Percentiles rank a stretch among this genome's conserved stretches.
Conservation (phyloP, 306 rosid species). For the Quercus alba region DNA sequence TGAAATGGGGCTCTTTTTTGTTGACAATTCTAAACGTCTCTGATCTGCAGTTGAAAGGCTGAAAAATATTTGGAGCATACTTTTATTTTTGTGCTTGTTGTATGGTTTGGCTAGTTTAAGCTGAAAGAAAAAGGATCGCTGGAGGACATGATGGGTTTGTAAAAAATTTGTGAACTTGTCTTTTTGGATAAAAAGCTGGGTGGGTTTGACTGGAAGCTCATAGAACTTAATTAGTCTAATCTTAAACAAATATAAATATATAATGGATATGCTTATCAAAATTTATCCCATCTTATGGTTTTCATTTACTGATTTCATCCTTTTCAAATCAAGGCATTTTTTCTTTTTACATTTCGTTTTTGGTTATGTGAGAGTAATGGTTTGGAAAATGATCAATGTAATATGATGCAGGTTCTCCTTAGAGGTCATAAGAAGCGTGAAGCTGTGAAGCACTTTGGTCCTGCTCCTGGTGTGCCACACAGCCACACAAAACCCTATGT, state of each 20-base stretch:
- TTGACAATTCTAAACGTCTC: not conserved
- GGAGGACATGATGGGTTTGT: not conserved
- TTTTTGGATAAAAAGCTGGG: not conserved
- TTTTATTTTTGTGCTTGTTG: not conserved
- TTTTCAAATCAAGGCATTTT: not conserved
- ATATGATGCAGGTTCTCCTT: slow-evolving; percentile 47
- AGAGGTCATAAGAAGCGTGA: slow-evolving; percentile 71
- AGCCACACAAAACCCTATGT: slow-evolving; percentile 64
- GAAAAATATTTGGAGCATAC: no score
- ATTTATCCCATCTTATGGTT: not conserved
- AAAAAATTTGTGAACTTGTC: not conserved
- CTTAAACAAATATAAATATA: not conserved
- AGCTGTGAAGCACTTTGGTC: slow-evolving; percentile 69
- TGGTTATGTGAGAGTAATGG: not conserved
- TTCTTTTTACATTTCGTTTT: not conserved
- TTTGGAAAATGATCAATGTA: not conserved
- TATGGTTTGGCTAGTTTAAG: not conserved
- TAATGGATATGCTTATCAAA: not conserved
- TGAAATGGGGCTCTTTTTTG: not conserved
- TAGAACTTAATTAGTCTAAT: not conserved
- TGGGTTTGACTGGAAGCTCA: not conserved
- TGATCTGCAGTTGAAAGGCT: not conserved
- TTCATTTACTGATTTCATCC: not conserved
- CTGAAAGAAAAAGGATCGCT: not conserved
- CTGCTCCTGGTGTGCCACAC: slow-evolving; percentile 73